Conservation (phyloP, 106 monocot genomes). For the Ottelia alismoides region DNA sequence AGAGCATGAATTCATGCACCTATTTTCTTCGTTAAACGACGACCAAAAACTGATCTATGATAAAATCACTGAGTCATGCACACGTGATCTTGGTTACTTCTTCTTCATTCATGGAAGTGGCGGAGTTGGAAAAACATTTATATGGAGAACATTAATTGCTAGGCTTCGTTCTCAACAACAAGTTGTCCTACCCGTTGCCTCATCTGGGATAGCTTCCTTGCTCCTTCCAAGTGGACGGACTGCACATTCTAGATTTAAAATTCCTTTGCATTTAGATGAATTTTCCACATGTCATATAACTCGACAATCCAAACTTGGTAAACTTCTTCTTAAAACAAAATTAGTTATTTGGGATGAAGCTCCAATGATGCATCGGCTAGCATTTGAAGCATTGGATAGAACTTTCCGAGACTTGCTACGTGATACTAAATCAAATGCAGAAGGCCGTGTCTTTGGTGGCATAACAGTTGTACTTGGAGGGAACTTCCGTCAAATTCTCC, state of each 20-base stretch:
- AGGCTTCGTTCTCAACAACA: background rate
- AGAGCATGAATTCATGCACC: background rate
- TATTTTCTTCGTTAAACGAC: background rate
- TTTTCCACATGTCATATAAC: background rate
- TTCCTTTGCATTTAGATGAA: background rate
- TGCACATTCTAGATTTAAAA: slow-evolving; percentile 21
- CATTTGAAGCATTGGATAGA: slow-evolving; percentile 6
- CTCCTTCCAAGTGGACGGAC: slow-evolving; percentile 12
- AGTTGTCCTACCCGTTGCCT: slow-evolving; percentile 14
- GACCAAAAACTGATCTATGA: slow-evolving; percentile 6
- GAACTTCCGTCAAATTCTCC: slow-evolving; percentile 7
- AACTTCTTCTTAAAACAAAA: background rate
- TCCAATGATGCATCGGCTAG: slow-evolving; percentile 2
- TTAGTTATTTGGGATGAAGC: slow-evolving; percentile 8
- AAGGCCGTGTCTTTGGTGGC: background rate
- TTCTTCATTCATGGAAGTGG: slow-evolving; percentile 5
- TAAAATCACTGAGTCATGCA: background rate
- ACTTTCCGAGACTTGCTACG: background rate
- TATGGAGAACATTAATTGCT: slow-evolving; percentile 7
- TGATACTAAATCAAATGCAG: background rate
- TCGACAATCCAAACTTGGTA: background rate
- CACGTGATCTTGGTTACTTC: background rate
- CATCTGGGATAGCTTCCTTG: slow-evolving; percentile 10
- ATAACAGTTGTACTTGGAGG: slow-evolving; percentile 4
- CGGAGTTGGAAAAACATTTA: slow-evolving; percentile 16